Base-by-base conservation (phyloP, 2,329 filamentous ascomycete species). In the Cadophora gregata region DNA sequence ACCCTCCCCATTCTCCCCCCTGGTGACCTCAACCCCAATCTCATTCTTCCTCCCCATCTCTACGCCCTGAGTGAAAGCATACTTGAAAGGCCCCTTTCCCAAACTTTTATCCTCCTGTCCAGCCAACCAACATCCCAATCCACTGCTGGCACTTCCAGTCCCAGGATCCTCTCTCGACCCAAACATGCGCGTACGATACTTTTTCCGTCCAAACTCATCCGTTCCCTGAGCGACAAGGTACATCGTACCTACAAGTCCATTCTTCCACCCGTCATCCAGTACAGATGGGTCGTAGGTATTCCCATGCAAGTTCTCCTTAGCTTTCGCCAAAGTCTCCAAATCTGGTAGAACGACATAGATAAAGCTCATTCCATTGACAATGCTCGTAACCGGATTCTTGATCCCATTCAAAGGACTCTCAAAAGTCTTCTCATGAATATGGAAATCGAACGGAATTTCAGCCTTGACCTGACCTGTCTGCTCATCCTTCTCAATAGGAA, bases 311-410 rank as follows among this genome's bases (percentile, higher is more conserved):
- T 82, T 77, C 38, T 55, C 47, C 6, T n/a, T 76, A 19, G 81
- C 79, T 19, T 78, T 72, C n/a, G 79, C 82, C n/a, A 95, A 80
- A 10, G 84, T 82, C 38, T 88, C 86, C 19, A 92, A 77, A 64
- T 81, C 84, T 0, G 85, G 80, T 24, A 96, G 80, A 70, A 86
- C 80, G 12, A 91, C 81, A 31, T 92, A 84, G 21, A 87, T 77
- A 77, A 93, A 93, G 1, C 86, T 87, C 88, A 94, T 90, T 59
- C 91, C 91, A 59, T 86, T 86, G 48, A 93, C 90, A 59, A 93
- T 86, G 71, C 85, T 88, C 67, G 89, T 84, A 12, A 63, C 36
- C 14, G 65, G 47, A 48, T 63, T 24, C 27, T 48, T 1, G 12
- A 48, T 31, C 5, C 29, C 58, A 16, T 29, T 60, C 29, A 87